phyloP scores from a whole-genome alignment of 2,329 filamentous ascomycete genomes.

The Calycina herbarum region DNA sequence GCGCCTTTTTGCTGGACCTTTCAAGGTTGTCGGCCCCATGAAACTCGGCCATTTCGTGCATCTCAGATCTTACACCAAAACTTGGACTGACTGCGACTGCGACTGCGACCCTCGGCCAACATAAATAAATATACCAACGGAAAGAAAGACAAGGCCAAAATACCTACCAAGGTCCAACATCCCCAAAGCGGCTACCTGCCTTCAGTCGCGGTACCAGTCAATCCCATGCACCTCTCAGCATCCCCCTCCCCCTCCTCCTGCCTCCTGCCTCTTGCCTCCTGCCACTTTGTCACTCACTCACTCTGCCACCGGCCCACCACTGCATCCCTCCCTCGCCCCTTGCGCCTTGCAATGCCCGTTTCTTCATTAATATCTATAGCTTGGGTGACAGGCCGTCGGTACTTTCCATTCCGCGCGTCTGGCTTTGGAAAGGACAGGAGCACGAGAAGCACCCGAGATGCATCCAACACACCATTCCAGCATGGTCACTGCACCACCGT shows the following conservation, averaged over 20 bases:
- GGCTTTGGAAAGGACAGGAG: conserved; percentile 5
- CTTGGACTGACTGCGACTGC: background rate
- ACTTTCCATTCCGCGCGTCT: conserved; percentile 10
- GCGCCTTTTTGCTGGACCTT: no score
- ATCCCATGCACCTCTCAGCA: background rate
- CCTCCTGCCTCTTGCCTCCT: no score
- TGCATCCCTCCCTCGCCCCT: background rate
- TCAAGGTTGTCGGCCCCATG: background rate
- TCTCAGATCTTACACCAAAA: background rate
- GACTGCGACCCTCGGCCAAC: background rate
- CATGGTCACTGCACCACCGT: conserved; percentile 14
- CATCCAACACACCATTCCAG: conserved; percentile 10
- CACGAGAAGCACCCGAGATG: conserved; percentile 6
- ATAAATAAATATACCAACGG: background rate
- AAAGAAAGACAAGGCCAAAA: no score
- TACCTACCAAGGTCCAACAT: background rate
- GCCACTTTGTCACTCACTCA: background rate
- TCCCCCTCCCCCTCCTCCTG: no score
- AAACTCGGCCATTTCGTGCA: background rate
- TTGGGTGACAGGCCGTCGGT: conserved; percentile 13
- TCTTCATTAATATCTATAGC: background rate
- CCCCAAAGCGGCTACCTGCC: background rate
- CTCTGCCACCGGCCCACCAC: no score
- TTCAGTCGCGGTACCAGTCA: background rate
- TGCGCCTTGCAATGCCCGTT: background rate